Base-by-base conservation (phyloP, 2,329 filamentous ascomycete species). In the Colletotrichum nymphaeae region DNA sequence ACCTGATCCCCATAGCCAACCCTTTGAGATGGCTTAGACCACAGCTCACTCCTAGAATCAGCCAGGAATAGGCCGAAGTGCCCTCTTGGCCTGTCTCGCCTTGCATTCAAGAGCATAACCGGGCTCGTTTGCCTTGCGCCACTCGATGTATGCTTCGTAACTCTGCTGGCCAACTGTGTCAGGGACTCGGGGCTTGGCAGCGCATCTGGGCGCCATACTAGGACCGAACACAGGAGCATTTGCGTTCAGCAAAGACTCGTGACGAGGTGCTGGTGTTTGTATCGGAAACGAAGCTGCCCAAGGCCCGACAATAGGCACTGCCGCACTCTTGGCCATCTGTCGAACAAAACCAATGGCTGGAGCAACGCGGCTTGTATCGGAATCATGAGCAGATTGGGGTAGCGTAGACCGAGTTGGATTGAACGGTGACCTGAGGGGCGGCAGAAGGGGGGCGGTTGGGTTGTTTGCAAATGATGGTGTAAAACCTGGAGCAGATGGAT, bases 81-180 rank as follows among this genome's bases (percentile, higher is more conserved):
- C 69, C 52, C 69, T 68, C 49, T 32, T 66, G 53, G 22, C 28
- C 49, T 73, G 64, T 24, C 84, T 80, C 28, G 80, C 79, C 74
- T 85, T 86, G 78, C 86, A 88, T 75, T 83, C 80, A 71, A 84
- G 75, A 28, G 86, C 86, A 75, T 87, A 88, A 2, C 84, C 85
- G 6, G 86, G 86, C 75, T 87, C 84, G 59, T 84, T 83, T 26
- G 84, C 84, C 74, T 88, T 88, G 69, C 85, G 83, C 83, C 83
- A 86, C 77, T 88, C 86, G 42, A 88, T 83, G 75, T 83, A 87
- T 46, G 81, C 84, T 78, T 88, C 86, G 76, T 88, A 88, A 71
- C 81, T 80, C 72, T 85, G 84, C 77, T 88, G 86, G 30, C 81
- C 81, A 57, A 77, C 70, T 14, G 86, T 78, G 72, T 87, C 79